phyloP scores from a whole-genome alignment of 2,329 filamentous ascomycete genomes.

The Coleophoma crateriformis region DNA sequence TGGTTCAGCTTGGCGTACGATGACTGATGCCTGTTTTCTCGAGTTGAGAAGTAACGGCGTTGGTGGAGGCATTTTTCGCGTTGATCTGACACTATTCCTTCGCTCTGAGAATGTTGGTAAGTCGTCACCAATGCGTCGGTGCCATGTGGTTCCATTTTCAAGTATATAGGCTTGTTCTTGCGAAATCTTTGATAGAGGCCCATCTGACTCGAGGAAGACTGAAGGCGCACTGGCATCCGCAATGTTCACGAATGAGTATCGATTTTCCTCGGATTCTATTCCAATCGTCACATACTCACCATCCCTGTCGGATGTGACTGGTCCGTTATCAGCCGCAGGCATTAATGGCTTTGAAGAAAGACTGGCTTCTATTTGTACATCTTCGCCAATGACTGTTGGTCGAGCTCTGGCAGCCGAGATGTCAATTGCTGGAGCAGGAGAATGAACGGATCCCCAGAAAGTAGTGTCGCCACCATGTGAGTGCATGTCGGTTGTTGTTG shows the following conservation, averaged over 20 bases:
- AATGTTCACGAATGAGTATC: slow-evolving; percentile 15
- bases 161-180: slow-evolving; percentile 9
- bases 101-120: slow-evolving; percentile 54
- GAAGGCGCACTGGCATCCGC: slow-evolving; percentile 18
- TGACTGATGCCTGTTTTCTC: slow-evolving; percentile 33
- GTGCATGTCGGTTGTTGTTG: slow-evolving; percentile 12
- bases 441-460: slow-evolving; percentile 46
- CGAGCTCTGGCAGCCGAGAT: slow-evolving; percentile 36
- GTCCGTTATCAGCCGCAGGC: slow-evolving; percentile 9
- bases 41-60: slow-evolving; percentile 44
- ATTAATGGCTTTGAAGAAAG: slow-evolving; percentile 2
- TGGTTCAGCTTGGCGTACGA: slow-evolving; percentile 31
- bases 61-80: slow-evolving; percentile 50
- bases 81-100: slow-evolving; percentile 35
- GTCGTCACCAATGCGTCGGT: slow-evolving; percentile 52
- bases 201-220: slow-evolving; percentile 12
- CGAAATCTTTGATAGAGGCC: background rate
- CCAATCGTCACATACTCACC: slow-evolving; percentile 38
- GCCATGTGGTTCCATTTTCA: slow-evolving; percentile 33
- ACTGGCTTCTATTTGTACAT: background rate
- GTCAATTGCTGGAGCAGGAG: slow-evolving; percentile 39
- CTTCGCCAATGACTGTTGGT: slow-evolving; percentile 31
- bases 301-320: slow-evolving; percentile 2
- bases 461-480: slow-evolving; percentile 36
- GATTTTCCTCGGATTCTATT: slow-evolving; percentile 31